Percentiles rank a stretch among this genome's conserved stretches.
Evolutionary conservation across 2,329 filamentous ascomycete species (phyloP).

Genomic region (Neoscytalidium dimidiatum): DNA sequence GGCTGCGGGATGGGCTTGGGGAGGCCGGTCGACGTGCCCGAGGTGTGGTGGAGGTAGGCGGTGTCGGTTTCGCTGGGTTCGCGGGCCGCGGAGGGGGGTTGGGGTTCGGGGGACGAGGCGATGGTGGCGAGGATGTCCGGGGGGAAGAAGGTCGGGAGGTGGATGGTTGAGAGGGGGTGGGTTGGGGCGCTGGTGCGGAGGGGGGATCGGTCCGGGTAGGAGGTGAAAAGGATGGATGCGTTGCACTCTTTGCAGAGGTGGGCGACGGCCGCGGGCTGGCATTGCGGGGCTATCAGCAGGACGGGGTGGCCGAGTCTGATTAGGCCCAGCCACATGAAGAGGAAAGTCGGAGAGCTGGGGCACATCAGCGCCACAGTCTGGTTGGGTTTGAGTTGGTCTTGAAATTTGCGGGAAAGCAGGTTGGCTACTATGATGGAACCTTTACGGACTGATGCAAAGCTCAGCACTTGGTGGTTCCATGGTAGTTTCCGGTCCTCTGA

Average conservation of each 20-base stretch:
- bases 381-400: constrained; percentile 19
- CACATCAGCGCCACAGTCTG: constrained; percentile 56
- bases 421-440: constrained; percentile 40
- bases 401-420: constrained; percentile 28
- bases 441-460: constrained; percentile 37
- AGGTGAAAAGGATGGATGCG: constrained; percentile 48
- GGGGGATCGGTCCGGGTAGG: constrained; percentile 37
- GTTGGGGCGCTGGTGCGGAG: not conserved
- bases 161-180: not conserved
- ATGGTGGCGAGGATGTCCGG: not conserved
- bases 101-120: not conserved
- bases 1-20: constrained; percentile 65
- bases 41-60: constrained; percentile 65
- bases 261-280: constrained; percentile 49
- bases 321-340: constrained; percentile 62
- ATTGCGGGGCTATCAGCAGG: constrained; percentile 58
- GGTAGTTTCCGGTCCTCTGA: not conserved
- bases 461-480: constrained; percentile 36
- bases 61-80: constrained; percentile 38
- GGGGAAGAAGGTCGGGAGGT: not conserved
- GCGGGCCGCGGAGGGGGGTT: not conserved
- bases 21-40: constrained; percentile 64
- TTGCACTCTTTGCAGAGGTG: constrained; percentile 55
- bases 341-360: constrained; percentile 58
- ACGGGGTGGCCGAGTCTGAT: constrained; percentile 58